These are phyloP conservation scores for Leccinum subtestaceum DNA, from an alignment of 768 basidiomycete genomes.

Conservation along the genomic window DNA sequence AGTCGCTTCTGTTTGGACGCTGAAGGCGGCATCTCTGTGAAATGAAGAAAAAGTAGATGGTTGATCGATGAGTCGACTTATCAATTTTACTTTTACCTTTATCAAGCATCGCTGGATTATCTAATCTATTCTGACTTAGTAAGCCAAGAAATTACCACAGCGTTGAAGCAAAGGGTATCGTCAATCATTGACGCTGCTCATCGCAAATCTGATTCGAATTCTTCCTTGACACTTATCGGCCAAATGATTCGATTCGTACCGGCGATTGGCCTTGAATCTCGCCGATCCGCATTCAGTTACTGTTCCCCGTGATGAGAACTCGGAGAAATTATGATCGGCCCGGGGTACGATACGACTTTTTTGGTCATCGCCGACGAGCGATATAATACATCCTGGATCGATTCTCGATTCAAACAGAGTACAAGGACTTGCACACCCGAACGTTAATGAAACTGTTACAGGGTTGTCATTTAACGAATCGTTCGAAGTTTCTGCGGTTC, in stretches of 20 bases:
- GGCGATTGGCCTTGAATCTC: neutral
- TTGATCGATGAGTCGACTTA: conserved; percentile 26
- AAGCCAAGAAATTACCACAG: neutral
- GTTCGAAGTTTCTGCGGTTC: neutral
- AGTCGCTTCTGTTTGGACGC: conserved; percentile 90
- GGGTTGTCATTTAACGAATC: neutral
- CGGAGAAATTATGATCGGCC: neutral
- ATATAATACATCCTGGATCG: neutral
- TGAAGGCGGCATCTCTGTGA: conserved; percentile 63
- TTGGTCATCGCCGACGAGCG: neutral
- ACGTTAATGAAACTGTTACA: neutral
- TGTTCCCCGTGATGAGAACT: neutral
- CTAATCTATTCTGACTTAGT: conserved; percentile 22
- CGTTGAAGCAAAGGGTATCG: neutral
- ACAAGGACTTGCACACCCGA: neutral
- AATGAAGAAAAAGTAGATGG: conserved; percentile 11
- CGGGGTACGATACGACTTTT: neutral
- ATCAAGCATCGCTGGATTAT: conserved; percentile 25
- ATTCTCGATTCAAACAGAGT: neutral
- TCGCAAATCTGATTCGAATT: conserved; percentile 1
- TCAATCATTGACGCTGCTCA: neutral
- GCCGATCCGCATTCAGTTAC: neutral
- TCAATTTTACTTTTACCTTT: conserved; percentile 1
- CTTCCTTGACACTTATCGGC: neutral
- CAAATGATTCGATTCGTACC: neutral